phyloP scores from a whole-genome alignment of 1,284 basidiomycete species.

The Melampsora americana region DNA sequence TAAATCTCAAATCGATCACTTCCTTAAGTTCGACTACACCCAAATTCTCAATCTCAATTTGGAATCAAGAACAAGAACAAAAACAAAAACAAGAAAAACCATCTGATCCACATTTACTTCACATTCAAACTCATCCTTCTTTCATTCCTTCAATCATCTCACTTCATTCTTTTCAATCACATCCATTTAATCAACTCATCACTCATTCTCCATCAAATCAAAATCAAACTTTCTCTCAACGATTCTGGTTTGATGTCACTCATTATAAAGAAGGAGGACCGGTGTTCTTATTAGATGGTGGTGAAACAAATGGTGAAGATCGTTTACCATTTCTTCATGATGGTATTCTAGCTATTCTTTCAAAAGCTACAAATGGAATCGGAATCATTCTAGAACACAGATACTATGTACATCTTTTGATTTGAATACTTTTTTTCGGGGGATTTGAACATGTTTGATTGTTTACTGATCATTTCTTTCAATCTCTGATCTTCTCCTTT shows the following conservation, averaged over 20 bases:
- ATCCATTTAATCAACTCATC: conserved; percentile 49
- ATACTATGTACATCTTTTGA: conserved; percentile 6
- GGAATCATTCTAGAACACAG: conserved; percentile 50
- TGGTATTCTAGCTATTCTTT: conserved; percentile 51
- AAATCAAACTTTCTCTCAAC: conserved; percentile 49
- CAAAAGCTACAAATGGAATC: conserved; percentile 50
- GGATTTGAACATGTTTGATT: too few species aligned
- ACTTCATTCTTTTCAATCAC: neutral
- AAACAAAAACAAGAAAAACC: too few species aligned
- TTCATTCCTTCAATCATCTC: too few species aligned
- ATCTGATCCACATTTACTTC: too few species aligned
- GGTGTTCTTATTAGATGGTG: conserved; percentile 51
- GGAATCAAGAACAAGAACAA: too few species aligned
- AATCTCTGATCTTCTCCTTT: neutral
- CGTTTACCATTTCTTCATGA: conserved; percentile 48
- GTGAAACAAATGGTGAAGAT: conserved; percentile 48
- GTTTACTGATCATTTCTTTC: too few species aligned
- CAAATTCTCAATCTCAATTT: too few species aligned
- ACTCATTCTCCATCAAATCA: conserved; percentile 50
- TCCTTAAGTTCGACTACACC: too few species aligned
- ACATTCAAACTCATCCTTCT: too few species aligned
- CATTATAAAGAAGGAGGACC: conserved; percentile 49
- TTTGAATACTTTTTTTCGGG: too few species aligned
- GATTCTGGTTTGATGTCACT: conserved; percentile 51
- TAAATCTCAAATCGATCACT: too few species aligned